Evolutionary conservation across 352 stramenopile species (phyloP).

Genomic region (Globisporangium okanoganense): DNA sequence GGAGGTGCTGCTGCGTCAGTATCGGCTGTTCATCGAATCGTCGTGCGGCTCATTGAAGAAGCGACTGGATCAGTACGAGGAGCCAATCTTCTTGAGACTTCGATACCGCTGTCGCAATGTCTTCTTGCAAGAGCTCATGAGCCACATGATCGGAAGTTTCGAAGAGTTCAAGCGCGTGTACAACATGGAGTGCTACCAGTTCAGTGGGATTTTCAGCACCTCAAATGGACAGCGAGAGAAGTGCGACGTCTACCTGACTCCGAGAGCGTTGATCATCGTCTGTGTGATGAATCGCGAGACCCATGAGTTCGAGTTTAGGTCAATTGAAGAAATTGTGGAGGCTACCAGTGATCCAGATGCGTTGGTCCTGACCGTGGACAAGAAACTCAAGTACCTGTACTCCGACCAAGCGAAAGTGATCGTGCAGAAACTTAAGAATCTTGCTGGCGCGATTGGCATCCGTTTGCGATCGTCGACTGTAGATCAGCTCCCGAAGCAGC

Average conservation of each 20-base stretch:
- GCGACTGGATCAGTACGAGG: conserved; percentile 52
- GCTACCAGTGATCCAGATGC: conserved; percentile 45
- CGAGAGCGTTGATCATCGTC: conserved; percentile 58
- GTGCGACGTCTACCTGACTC: conserved; percentile 65
- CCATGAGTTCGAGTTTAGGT: conserved; percentile 71
- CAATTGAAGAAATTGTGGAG: conserved; percentile 48
- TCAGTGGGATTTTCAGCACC: conserved; percentile 70
- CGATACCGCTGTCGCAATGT: conserved; percentile 72
- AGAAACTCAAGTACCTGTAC: conserved; percentile 74
- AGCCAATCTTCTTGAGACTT: conserved; percentile 62
- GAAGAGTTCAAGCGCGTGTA: conserved; percentile 77
- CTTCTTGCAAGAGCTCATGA: conserved; percentile 84
- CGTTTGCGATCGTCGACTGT: conserved; percentile 28
- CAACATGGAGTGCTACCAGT: conserved; percentile 63
- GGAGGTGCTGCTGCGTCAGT: conserved; percentile 66
- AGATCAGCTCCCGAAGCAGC: conserved; percentile 55
- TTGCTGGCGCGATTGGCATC: conserved; percentile 68
- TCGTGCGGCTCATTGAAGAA: conserved; percentile 54
- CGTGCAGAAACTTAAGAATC: conserved; percentile 52
- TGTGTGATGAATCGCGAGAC: conserved; percentile 64
- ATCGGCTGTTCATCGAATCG: conserved; percentile 69
- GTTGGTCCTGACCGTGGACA: conserved; percentile 54
- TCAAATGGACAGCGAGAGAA: conserved; percentile 70
- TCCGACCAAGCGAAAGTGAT: conserved; percentile 58
- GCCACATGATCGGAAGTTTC: conserved; percentile 67